Evolutionary conservation across 345 rosid species (phyloP).

Genomic region (Anastatica hierochuntica): DNA sequence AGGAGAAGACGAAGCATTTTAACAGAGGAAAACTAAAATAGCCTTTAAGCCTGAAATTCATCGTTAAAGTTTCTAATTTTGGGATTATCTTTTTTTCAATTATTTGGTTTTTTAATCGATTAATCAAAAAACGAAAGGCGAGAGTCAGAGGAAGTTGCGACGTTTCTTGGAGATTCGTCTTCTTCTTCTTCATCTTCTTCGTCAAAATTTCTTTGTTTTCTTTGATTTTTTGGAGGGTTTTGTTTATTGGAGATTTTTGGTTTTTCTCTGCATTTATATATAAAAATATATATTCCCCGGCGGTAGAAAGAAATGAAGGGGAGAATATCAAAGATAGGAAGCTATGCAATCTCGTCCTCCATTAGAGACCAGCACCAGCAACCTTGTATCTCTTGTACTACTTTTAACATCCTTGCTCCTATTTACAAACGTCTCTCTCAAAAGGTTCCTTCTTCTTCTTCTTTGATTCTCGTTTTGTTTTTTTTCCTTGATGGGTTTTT

Average conservation of each 20-base stretch:
- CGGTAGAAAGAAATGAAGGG: slow-evolving; percentile 32
- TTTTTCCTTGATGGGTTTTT: neutral
- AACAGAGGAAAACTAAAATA: too few relatives aligned
- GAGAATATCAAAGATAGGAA: slow-evolving; percentile 68
- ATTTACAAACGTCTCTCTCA: slow-evolving; percentile 72
- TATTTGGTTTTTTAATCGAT: too few relatives aligned
- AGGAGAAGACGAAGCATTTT: neutral
- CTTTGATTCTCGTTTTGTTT: neutral
- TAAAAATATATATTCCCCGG: slow-evolving; percentile 8
- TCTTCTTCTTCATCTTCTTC: slow-evolving; percentile 11
- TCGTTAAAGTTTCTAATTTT: slow-evolving; percentile 16
- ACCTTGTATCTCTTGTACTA: slow-evolving; percentile 76
- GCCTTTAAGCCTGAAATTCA: too few relatives aligned
- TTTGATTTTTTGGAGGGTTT: neutral
- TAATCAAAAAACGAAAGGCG: neutral
- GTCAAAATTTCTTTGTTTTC: neutral
- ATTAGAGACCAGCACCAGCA: slow-evolving; percentile 53
- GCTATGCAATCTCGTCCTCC: slow-evolving; percentile 80
- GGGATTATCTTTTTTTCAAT: neutral
- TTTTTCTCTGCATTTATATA: neutral
- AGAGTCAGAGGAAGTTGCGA: slow-evolving; percentile 21
- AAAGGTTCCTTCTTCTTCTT: slow-evolving; percentile 23
- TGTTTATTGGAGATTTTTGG: slow-evolving; percentile 19
- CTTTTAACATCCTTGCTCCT: slow-evolving; percentile 85
- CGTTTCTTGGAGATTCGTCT: slow-evolving; percentile 16